These are phyloP conservation scores for Seminavis robusta DNA, from an alignment of 108 stramenopile species.

Conservation along the genomic window DNA sequence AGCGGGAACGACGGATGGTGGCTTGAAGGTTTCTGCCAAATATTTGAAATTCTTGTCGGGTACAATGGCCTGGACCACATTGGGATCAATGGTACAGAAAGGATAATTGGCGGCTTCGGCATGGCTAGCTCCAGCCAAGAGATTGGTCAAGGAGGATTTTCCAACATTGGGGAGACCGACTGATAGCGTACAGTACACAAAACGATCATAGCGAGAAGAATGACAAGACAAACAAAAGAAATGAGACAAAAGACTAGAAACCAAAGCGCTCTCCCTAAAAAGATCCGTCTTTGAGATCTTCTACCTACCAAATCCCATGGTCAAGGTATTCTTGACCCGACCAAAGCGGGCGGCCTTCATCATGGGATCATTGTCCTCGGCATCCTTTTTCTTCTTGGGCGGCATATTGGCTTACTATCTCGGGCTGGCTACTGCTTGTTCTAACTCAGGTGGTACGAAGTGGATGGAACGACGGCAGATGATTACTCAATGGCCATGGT, in stretches of 20 bases:
- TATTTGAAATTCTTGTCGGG: conserved; percentile 98
- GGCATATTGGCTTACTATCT: no score
- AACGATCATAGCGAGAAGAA: conserved; percentile 2
- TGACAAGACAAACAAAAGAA: not conserved
- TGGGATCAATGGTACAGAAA: conserved; percentile 95
- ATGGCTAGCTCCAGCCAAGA: conserved; percentile 80
- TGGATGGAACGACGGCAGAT: no score
- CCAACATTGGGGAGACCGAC: conserved; percentile 98
- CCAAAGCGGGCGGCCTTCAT: conserved; percentile 90
- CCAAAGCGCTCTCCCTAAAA: not conserved
- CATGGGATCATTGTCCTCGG: conserved; percentile 49
- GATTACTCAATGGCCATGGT: no score
- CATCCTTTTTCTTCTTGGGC: conserved; percentile 77
- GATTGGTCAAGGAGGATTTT: conserved; percentile 89
- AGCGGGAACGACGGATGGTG: conserved; percentile 85
- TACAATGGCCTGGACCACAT: conserved; percentile 92
- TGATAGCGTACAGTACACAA: not conserved
- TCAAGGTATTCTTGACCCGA: conserved; percentile 84
- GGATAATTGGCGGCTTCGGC: conserved; percentile 87
- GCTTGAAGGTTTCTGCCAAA: conserved; percentile 85
- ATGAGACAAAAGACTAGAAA: not conserved
- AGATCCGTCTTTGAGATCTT: not conserved
- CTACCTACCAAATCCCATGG: conserved; percentile 79
- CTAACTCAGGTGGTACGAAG: no score
- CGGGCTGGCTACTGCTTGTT: not conserved